Conservation (phyloP, 2,329 filamentous ascomycete genomes). For the Fonsecaea multimorphosa region DNA sequence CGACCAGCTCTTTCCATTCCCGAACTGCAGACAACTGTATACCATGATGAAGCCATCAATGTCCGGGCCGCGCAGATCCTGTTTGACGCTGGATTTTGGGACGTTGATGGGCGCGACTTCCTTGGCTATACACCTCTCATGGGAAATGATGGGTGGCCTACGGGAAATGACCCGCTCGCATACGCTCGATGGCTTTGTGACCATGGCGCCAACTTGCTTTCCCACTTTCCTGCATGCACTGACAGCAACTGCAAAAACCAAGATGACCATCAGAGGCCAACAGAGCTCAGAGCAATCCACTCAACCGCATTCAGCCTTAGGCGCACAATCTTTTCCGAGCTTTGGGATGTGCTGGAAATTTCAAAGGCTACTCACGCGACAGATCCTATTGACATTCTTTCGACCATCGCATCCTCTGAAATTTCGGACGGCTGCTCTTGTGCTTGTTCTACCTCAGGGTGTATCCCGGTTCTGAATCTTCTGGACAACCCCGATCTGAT, state of each 20-base stretch:
- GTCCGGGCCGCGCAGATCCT: neutral
- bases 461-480: slow-evolving; percentile 1
- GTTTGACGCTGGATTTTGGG: slow-evolving; percentile 5
- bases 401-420: neutral
- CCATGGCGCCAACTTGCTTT: slow-evolving; percentile 2
- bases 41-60: neutral
- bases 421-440: slow-evolving; percentile 13
- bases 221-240: neutral
- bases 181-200: slow-evolving; percentile 6
- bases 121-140: slow-evolving; percentile 6
- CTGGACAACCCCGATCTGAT: neutral
- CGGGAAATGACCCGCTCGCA: neutral
- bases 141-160: neutral
- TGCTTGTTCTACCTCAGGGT: slow-evolving; percentile 17
- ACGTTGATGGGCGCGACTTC: neutral
- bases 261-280: slow-evolving; percentile 17
- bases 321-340: neutral
- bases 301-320: neutral
- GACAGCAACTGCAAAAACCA: neutral
- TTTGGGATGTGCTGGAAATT: neutral
- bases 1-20: slow-evolving; percentile 1
- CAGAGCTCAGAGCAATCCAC: neutral
- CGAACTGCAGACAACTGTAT: slow-evolving; percentile 1
- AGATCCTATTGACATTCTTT: neutral
- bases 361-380: neutral